A percentile compares a stretch with the other conserved stretches of the same genome.
Evolutionary conservation across 1,139 yeast species (phyloP).

Genomic region (Magnusiomyces sp.): DNA sequence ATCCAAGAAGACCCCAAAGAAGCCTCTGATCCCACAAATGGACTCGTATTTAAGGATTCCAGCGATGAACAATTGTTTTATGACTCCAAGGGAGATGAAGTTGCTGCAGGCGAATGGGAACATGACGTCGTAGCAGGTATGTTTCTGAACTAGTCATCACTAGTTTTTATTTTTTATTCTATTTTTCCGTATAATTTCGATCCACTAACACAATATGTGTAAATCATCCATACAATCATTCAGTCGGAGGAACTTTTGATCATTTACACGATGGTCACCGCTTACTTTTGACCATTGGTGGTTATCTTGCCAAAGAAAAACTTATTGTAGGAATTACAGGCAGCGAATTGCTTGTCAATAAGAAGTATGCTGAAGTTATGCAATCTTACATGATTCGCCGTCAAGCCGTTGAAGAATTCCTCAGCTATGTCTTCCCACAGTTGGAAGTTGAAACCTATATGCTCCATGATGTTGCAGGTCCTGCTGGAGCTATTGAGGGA

Average conservation of each 20-base stretch:
- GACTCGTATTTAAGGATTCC: neutral
- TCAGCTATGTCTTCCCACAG: slow-evolving; percentile 40
- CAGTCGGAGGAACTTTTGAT: slow-evolving; percentile 96
- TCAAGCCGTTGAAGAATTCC: slow-evolving; percentile 40
- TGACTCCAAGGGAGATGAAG: slow-evolving; percentile 3
- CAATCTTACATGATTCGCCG: slow-evolving; percentile 52
- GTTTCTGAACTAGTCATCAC: neutral
- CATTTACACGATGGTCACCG: slow-evolving; percentile 96
- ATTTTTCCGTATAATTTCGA: neutral
- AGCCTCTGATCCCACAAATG: neutral
- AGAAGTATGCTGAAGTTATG: slow-evolving; percentile 59
- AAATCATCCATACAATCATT: slow-evolving; percentile 28
- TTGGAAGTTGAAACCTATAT: slow-evolving; percentile 43
- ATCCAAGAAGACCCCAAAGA: slow-evolving; percentile 8
- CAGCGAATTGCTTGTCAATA: slow-evolving; percentile 60
- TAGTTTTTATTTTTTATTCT: slow-evolving; percentile 4
- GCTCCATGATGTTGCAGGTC: slow-evolving; percentile 86
- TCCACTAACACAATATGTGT: slow-evolving; percentile 27
- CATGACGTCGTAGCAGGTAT: slow-evolving; percentile 22
- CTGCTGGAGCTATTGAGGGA: slow-evolving; percentile 69
- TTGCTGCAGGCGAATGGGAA: slow-evolving; percentile 15
- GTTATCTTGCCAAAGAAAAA: slow-evolving; percentile 45
- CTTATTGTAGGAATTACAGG: slow-evolving; percentile 84
- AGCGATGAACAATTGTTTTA: slow-evolving; percentile 12
- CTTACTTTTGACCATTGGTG: slow-evolving; percentile 65